These are phyloP conservation scores for Nemania serpens DNA, from an alignment of 2,329 filamentous ascomycete genomes.

Conservation along the genomic window DNA sequence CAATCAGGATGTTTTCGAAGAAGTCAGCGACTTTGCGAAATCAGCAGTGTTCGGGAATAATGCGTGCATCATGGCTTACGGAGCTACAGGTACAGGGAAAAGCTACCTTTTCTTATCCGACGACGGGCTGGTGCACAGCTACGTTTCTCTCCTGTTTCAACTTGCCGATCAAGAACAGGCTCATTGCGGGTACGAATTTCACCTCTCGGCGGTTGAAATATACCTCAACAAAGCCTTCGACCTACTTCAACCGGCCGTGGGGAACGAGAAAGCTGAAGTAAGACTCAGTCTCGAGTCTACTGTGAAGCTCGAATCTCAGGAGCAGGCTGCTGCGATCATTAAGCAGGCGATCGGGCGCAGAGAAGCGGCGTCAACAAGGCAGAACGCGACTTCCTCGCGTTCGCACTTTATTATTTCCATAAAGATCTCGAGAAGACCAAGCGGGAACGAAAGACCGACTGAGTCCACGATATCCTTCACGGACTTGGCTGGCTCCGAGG, in stretches of 20 bases:
- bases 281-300: slow-evolving; percentile 56
- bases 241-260: slow-evolving; percentile 61
- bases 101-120: slow-evolving; percentile 83
- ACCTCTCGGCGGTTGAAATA: slow-evolving; percentile 93
- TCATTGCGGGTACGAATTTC: slow-evolving; percentile 76
- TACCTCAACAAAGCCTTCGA: slow-evolving; percentile 97
- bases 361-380: slow-evolving; percentile 87
- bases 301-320: slow-evolving; percentile 68
- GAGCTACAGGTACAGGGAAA: slow-evolving; percentile 94
- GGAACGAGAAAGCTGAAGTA: slow-evolving; percentile 85
- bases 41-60: slow-evolving; percentile 93
- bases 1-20: slow-evolving; percentile 86
- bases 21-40: slow-evolving; percentile 92
- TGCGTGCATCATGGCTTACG: slow-evolving; percentile 96
- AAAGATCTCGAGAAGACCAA: slow-evolving; percentile 35
- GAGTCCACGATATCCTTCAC: slow-evolving; percentile 92
- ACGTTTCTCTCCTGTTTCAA: slow-evolving; percentile 67
- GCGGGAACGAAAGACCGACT: slow-evolving; percentile 76
- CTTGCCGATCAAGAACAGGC: slow-evolving; percentile 80
- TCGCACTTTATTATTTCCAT: slow-evolving; percentile 89
- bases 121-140: slow-evolving; percentile 66
- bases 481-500: slow-evolving; percentile 90
- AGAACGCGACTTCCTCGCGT: slow-evolving; percentile 88
- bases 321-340: slow-evolving; percentile 63
- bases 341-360: slow-evolving; percentile 78